Evolutionary conservation across 2,329 filamentous ascomycete genomes (phyloP).

Genomic region (Colletotrichum magnum): DNA sequence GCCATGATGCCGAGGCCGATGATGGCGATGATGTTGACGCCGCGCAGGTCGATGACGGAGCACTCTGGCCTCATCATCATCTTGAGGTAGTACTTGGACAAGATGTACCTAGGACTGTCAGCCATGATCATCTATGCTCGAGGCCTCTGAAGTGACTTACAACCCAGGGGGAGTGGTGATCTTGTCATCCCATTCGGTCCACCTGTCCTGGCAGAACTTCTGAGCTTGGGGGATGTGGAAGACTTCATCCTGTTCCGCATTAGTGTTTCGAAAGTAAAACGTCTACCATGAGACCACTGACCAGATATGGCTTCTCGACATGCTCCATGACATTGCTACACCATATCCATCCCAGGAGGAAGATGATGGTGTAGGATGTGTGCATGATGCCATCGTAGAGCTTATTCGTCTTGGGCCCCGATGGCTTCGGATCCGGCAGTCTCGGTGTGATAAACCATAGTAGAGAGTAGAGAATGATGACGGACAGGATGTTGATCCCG

Average conservation of each 20-base stretch:
- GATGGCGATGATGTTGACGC: conserved; percentile 63
- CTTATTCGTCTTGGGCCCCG: conserved; percentile 31
- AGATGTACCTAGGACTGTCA: conserved; percentile 56
- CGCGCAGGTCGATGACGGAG: conserved; percentile 60
- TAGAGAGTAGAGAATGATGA: conserved; percentile 26
- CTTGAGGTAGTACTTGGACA: conserved; percentile 55
- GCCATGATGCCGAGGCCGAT: conserved; percentile 60
- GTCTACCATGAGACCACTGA: no score
- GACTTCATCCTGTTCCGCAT: conserved; percentile 88
- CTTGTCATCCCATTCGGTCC: conserved; percentile 91
- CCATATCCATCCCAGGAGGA: conserved; percentile 53
- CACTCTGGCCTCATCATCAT: conserved; percentile 47
- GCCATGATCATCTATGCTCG: background rate
- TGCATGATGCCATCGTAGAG: conserved; percentile 37
- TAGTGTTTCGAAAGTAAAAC: no score
- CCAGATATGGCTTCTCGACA: conserved; percentile 69
- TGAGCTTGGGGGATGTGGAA: conserved; percentile 95
- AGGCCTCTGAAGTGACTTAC: conserved; percentile 55
- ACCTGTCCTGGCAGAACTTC: conserved; percentile 83
- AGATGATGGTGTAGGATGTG: conserved; percentile 43
- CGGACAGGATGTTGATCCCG: conserved; percentile 34
- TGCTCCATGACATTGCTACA: conserved; percentile 53
- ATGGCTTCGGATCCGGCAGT: conserved; percentile 23
- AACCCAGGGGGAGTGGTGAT: conserved; percentile 96
- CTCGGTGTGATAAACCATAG: conserved; percentile 31